Percentiles rank a stretch among this genome's conserved stretches.
Evolutionary conservation across 176 grass and related monocot species (phyloP).

Genomic region (Otatea glauca): DNA sequence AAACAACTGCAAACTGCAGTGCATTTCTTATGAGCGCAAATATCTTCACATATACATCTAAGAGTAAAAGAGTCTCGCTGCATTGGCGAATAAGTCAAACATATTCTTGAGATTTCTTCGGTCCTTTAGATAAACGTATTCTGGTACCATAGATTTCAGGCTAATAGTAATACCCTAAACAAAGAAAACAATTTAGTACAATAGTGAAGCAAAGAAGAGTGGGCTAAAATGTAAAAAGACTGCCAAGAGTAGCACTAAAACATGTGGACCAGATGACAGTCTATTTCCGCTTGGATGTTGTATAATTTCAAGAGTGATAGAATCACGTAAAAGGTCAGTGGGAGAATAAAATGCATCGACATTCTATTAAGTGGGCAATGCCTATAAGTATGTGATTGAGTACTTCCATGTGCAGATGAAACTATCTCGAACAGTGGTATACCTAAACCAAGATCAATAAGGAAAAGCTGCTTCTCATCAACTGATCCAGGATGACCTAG

Average conservation of each 20-base stretch:
- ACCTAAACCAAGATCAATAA: slow-evolving; percentile 97
- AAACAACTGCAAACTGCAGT: no score
- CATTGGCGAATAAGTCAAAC: no score
- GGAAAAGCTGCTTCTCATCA: slow-evolving; percentile 88
- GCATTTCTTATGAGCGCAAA: no score
- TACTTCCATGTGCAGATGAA: slow-evolving; percentile 15
- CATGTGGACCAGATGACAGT: slow-evolving; percentile 60
- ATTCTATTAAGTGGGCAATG: slow-evolving; percentile 10
- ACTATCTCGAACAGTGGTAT: slow-evolving; percentile 24
- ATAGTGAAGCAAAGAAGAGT: no score
- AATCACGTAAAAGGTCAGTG: slow-evolving; percentile 7
- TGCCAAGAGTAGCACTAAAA: neutral
- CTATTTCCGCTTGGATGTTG: slow-evolving; percentile 84
- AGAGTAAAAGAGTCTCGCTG: no score
- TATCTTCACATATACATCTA: no score
- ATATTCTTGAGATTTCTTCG: no score
- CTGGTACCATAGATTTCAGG: no score
- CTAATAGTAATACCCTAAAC: no score
- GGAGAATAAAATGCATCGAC: neutral
- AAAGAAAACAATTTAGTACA: no score
- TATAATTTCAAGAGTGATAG: slow-evolving; percentile 48
- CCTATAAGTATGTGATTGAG: neutral
- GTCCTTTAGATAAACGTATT: no score
- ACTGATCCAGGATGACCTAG: slow-evolving; percentile 83
- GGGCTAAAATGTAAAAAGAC: no score